phyloP scores from a whole-genome alignment of 139 green algal genomes.

The Closterium sp. region DNA sequence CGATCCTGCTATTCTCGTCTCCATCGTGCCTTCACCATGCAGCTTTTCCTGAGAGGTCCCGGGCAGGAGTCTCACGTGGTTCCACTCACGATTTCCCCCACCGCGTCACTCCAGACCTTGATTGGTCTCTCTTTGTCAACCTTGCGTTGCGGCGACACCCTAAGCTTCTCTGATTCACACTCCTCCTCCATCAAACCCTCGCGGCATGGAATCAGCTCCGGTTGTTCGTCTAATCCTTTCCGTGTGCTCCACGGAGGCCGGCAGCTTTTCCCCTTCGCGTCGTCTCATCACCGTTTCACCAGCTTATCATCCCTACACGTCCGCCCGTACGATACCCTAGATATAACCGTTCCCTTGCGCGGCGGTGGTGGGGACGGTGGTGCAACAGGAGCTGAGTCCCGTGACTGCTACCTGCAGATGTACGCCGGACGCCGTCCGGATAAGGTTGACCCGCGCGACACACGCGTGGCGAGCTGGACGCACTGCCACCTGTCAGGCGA shows the following conservation, averaged over 20 bases:
- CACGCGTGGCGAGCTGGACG: constrained; percentile 33
- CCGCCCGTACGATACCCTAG: not conserved
- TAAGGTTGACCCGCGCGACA: constrained; percentile 50
- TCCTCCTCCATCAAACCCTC: too few species aligned
- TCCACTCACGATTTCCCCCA: not conserved
- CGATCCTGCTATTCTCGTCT: not conserved
- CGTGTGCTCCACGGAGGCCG: not conserved
- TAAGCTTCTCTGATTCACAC: too few species aligned
- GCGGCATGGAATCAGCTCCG: not conserved
- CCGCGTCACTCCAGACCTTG: not conserved
- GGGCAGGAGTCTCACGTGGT: not conserved
- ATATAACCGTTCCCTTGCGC: not conserved
- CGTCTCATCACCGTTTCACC: not conserved
- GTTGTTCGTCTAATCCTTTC: not conserved
- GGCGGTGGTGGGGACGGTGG: constrained; percentile 54
- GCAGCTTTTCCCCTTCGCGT: constrained; percentile 5
- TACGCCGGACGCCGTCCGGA: constrained; percentile 51
- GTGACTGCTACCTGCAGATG: constrained; percentile 55
- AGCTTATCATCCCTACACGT: not conserved
- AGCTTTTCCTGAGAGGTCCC: not conserved
- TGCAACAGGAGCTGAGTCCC: constrained; percentile 51
- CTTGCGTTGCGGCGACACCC: not conserved
- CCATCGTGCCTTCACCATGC: not conserved
- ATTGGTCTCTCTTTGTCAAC: not conserved
- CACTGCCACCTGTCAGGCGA: constrained; percentile 45